Evolutionary conservation across 495 filamentous ascomycete genomes (phyloP).

Genomic region (Annulohypoxylon moriforme): DNA sequence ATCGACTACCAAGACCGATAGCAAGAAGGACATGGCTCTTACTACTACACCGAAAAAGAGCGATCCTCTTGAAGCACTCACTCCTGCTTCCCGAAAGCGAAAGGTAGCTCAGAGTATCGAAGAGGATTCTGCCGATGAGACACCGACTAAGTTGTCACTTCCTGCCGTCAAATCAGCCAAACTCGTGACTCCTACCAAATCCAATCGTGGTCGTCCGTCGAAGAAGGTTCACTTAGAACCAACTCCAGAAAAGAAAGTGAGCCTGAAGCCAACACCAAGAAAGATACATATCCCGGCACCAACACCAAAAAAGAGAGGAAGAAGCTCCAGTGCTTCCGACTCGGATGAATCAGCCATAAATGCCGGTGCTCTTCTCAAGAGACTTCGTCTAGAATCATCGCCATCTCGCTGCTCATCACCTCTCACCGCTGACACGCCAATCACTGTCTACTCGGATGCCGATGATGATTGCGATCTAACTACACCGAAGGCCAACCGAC

Average conservation of each 20-base stretch:
- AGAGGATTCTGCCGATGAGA: constrained; percentile 43
- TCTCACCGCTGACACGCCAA: constrained; percentile 45
- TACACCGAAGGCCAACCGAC: constrained; percentile 35
- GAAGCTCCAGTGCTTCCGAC: constrained; percentile 45
- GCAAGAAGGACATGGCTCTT: constrained; percentile 43
- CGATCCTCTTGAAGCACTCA: constrained; percentile 35
- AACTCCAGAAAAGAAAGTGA: constrained; percentile 38
- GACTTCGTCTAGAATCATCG: constrained; percentile 54
- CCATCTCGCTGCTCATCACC: constrained; percentile 47
- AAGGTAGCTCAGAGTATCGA: constrained; percentile 39
- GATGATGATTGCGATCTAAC: constrained; percentile 40
- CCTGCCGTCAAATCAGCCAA: constrained; percentile 23
- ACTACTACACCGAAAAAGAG: constrained; percentile 40
- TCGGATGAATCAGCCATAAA: constrained; percentile 44
- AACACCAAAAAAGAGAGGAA: constrained; percentile 37
- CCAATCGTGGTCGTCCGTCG: constrained; percentile 40
- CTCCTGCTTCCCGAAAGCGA: constrained; percentile 48
- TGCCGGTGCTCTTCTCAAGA: constrained; percentile 53
- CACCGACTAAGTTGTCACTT: constrained; percentile 20
- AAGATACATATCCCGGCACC: constrained; percentile 41
- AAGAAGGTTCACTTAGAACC: constrained; percentile 35
- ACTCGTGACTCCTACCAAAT: constrained; percentile 15
- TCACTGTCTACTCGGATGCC: constrained; percentile 41
- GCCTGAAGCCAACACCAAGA: constrained; percentile 21
- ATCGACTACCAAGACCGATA: constrained; percentile 28